Base-by-base conservation (phyloP, 106 monocot species). In the Alisma plantagoaquatica region DNA sequence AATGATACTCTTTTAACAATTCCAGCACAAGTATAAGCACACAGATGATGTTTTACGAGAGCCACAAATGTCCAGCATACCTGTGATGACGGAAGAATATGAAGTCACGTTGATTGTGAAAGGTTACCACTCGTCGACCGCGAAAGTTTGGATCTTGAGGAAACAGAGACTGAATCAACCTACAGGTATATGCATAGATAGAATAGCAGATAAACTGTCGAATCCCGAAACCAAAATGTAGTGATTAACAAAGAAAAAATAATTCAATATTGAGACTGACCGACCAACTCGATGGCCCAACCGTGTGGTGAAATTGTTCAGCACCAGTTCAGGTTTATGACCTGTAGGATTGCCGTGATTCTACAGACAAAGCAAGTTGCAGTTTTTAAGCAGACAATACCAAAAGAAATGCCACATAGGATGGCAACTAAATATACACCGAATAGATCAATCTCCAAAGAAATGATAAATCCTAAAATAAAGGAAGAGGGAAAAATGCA, bases 1-100 rank as follows among this genome's bases (percentile, higher is more conserved):
- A n/a, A n/a, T n/a, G n/a, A n/a, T n/a, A n/a, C n/a, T n/a, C n/a
- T n/a, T n/a, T n/a, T n/a, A n/a, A n/a, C n/a, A n/a, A n/a, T n/a
- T n/a, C n/a, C n/a, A n/a, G n/a, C n/a, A n/a, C n/a, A n/a, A n/a
- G n/a, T n/a, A n/a, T n/a, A n/a, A n/a, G n/a, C n/a, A n/a, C n/a
- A n/a, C n/a, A n/a, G n/a, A n/a, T n/a, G n/a, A n/a, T n/a, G n/a
- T n/a, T n/a, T n/a, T n/a, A n/a, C n/a, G n/a, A n/a, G n/a, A n/a
- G n/a, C n/a, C n/a, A n/a, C n/a, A n/a, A n/a, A n/a, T n/a, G n/a
- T n/a, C n/a, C n/a, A n/a, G n/a, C n/a, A 41, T 75, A 89, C 96
- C 84, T 88, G 62, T 96, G 96, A 25, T 96, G 96, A 4, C 96
- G 84, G 47, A 96, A 96, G 43, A 96, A 96, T 63, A 96, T 81